Base-by-base conservation (phyloP, 148 eudicot genomes). In the Fagopyrum homotropicum region DNA sequence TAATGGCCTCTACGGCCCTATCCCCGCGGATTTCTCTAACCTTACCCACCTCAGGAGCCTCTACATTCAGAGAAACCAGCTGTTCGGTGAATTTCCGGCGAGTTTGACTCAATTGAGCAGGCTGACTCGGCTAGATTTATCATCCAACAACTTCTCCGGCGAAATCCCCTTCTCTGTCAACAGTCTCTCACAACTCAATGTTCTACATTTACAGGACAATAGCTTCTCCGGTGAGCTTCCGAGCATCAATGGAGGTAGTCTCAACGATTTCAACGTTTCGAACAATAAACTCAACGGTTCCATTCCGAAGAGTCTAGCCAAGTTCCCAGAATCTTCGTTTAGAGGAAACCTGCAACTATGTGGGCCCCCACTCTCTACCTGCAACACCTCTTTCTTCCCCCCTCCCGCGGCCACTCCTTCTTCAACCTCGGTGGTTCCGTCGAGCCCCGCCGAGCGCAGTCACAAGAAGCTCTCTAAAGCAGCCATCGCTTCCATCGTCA, bases 281-380 rank as follows among this genome's bases (percentile, higher is more conserved):
- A 77, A 88, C 74, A 95, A 95, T 43, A 76, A 72, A 0, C 81
- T 95, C 10, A 92, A 88, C 35, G 99, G 99, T 2, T 90, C 98
- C 4, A 86, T 95, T 16, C 97, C 99, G 0, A 50, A 44, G 15
- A 72, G 81, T 3, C 80, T 95, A 0, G 1, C 81, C 4, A 86
- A 29, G 68, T 95, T 90, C 49, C 91, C 91, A 1, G 72, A 72
- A 10, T 74, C 89, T 0, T 80, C 98, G 0, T 95, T 95, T 72
- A 51, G 86, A 10, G 97, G 97, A 2, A 95, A 95, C 68, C 4
- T 86, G 14, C 72, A 83, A 66, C 78, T 95, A 1, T 95, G 99
- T 72, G 99, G 99, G 4, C 76, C 74, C 1, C 97, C 97, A 3
- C 77, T 95, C 10, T 76, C 78, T 5, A 78, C 89, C 4, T 95